phyloP scores from a whole-genome alignment of 441 rosid species.

The Gossypium gossypioides region DNA sequence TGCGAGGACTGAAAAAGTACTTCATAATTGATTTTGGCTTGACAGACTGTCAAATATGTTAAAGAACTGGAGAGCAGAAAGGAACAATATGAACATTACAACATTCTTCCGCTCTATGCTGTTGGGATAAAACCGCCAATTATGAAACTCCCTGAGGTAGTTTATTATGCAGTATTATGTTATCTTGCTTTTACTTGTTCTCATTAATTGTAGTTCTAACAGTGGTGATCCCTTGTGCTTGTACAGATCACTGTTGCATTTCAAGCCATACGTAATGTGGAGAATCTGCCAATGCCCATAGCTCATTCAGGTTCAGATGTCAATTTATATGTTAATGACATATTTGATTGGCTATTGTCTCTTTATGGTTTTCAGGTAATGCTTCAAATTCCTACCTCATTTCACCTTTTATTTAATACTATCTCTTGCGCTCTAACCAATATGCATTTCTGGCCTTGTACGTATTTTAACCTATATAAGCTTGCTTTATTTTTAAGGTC shows the following conservation, averaged over 20 bases:
- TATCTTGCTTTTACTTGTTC: slow-evolving; percentile 9
- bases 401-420: not conserved
- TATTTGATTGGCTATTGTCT: slow-evolving; percentile 90
- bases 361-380: slow-evolving; percentile 94
- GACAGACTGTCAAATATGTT: slow-evolving; percentile 58
- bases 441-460: not conserved
- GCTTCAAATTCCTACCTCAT: slow-evolving; percentile 2
- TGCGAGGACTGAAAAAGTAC: slow-evolving; percentile 10
- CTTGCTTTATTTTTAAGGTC: not conserved
- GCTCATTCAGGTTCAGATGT: slow-evolving; percentile 21
- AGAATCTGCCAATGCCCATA: slow-evolving; percentile 61
- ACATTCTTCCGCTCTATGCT: slow-evolving; percentile 80
- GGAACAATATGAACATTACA: slow-evolving; percentile 57
- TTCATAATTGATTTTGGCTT: slow-evolving; percentile 13
- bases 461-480: not conserved
- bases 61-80: slow-evolving; percentile 62
- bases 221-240: slow-evolving; percentile 10
- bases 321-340: slow-evolving; percentile 41
- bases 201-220: slow-evolving; percentile 11
- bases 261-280: slow-evolving; percentile 51
- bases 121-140: slow-evolving; percentile 63
- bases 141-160: slow-evolving; percentile 90
- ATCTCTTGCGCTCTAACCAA: not conserved
- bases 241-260: slow-evolving; percentile 75
- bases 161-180: slow-evolving; percentile 10